Evolutionary conservation across 805 yeast genomes (phyloP), one percentile per base, ranked within the genome.

Genomic region (Ogataea populi-albae): DNA sequence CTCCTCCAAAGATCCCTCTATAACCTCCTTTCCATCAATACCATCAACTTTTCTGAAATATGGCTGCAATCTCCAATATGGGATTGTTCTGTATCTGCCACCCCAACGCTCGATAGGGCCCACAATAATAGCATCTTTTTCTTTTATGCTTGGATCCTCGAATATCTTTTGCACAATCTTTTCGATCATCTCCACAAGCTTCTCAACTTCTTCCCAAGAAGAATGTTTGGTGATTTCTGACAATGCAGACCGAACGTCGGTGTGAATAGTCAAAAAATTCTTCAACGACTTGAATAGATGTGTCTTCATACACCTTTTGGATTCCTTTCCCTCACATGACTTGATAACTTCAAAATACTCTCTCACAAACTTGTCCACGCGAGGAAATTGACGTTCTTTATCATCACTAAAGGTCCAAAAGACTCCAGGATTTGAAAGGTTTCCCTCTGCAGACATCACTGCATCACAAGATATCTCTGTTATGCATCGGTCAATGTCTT

Each of bases 361-460:
- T 46, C 96, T 70, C 24, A 85, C 69, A 40, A 91, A 66, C 40
- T 68, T 66, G 62, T 93, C 98, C 5, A 91, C 89, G 40, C 98
- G 70, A 10, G 96, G 95, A 52, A 78, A 88, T 38, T 77, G 82
- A 46, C 65, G 77, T 15, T 85, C 87, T 17, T 49, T 59, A 35
- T 81, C 76, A 6, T 68, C 62, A 2, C 62, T 51, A 30, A 62
- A 58, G 2, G 73, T 64, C 81, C 79, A 75, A 57, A 93, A 91
- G 1, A 89, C 78, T 5, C 95, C 97, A 1, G 99, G 99, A 52
- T 93, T 93, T 62, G 81, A 85, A 23, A 93, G 65, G 54, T 88
- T 88, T 1, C 96, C 96, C 60, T 93, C 99, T 1, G 98, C 98
- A 26, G 94, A 81, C 98, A 93, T 93, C 12, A 93, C 93, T 0